Percentiles rank a stretch among this genome's conserved stretches.
phyloP scores from a whole-genome alignment of 2,329 filamentous ascomycete species.

The Colletotrichum liaoningense region DNA sequence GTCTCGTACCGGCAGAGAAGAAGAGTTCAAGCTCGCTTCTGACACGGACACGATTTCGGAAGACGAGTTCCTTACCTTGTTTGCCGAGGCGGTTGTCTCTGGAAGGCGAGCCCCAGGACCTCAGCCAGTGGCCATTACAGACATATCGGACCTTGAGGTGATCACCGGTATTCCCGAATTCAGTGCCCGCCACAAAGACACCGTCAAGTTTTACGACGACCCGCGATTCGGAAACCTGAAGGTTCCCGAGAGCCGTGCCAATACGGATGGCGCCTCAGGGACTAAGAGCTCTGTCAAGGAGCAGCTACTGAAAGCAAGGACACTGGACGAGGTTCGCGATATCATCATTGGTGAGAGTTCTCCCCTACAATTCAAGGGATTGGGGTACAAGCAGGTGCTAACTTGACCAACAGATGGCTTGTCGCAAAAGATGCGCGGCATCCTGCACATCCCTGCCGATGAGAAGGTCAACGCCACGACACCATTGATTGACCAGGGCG shows the following conservation, averaged over 20 bases:
- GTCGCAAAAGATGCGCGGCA: slow-evolving; percentile 6
- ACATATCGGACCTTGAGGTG: background rate
- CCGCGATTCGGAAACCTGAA: slow-evolving; percentile 16
- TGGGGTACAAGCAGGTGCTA: background rate
- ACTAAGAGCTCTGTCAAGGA: slow-evolving; percentile 1
- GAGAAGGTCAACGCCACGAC: background rate
- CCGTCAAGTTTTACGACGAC: slow-evolving; percentile 14
- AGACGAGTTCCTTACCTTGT: slow-evolving; percentile 52
- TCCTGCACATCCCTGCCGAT: slow-evolving; percentile 7
- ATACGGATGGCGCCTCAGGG: background rate
- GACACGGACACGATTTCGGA: slow-evolving; percentile 35
- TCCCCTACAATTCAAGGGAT: background rate
- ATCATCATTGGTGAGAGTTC: slow-evolving; percentile 4
- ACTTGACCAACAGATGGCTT: slow-evolving; percentile 1
- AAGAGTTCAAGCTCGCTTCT: slow-evolving; percentile 23
- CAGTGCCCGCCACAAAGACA: background rate
- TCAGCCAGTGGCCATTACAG: background rate
- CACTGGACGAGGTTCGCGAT: slow-evolving; percentile 2
- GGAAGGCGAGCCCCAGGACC: slow-evolving; percentile 39
- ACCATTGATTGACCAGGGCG: slow-evolving; percentile 37
- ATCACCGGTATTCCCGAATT: slow-evolving; percentile 12
- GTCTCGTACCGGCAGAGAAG: slow-evolving; percentile 26
- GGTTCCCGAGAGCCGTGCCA: background rate
- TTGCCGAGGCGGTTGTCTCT: slow-evolving; percentile 54
- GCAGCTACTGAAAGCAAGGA: background rate